Base-by-base conservation (phyloP, 116 monocot species). In the Cymodocea nodosa region DNA sequence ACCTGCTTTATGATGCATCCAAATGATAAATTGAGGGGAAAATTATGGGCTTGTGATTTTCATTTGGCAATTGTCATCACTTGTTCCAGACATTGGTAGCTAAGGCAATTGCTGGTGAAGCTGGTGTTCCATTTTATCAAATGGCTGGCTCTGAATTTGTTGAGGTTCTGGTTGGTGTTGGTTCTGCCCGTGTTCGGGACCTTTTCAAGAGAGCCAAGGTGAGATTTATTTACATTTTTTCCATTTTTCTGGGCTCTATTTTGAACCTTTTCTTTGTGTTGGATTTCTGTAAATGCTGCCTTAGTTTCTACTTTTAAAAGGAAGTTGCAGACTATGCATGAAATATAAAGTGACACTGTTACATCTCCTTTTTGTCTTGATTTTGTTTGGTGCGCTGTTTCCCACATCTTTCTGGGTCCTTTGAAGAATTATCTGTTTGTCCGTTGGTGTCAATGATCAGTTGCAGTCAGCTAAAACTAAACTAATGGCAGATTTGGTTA, bases 131-230 rank as follows among this genome's bases (percentile, higher is more conserved):
- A 68, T 90, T 90, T 77, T 90, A 86, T 70, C 86, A 86, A 72
- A 90, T 90, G 86, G 86, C 86, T 68, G 90, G 90, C 51, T 90
- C 90, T 39, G 90, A 90, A 59, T 90, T 90, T 81, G 83, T 90
- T 52, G 90, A 90, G 76, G 86, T 90, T 68, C 73, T 90, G 13
- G 90, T 90, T 70, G 90, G 90, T 71, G 90, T 90, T 84, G 90
- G 90, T 71, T 83, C 90, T 72, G 86, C 90, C 60, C 75, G 90
- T 66, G 81, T 90, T 22, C 68, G 90, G 18, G 86, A 86, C 66
- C 81, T 90, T 70, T 90, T 90, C 51, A 86, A 81, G 73, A 81
- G 86, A 78, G 90, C 90, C 17, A 86, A 86, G 77, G 86, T 86
- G 52, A 70, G 14, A 14, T 49, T 23, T 22, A 20, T 34, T 60